Percentiles rank a stretch among this genome's conserved stretches.
Conservation (phyloP, 495 filamentous ascomycete species). For the Podospora fimiseda region DNA sequence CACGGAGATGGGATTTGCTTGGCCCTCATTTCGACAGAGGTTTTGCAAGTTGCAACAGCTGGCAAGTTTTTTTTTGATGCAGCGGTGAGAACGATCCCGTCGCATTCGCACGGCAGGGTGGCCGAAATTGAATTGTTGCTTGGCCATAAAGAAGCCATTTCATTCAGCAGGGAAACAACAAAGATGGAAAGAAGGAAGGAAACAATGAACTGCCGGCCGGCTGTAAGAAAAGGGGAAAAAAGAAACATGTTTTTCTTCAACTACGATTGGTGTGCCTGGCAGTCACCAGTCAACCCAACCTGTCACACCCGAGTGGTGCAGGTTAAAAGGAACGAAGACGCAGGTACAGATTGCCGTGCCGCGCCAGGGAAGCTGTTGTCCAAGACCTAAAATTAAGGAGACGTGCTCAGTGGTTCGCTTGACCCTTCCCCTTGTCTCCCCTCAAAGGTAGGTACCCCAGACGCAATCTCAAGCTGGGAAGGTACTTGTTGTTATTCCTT, state of each 20-base stretch:
- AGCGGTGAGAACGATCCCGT: neutral
- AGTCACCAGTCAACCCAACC: too few relatives aligned
- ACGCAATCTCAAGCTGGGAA: slow-evolving; percentile 8
- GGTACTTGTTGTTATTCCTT: slow-evolving; percentile 9
- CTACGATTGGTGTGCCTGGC: too few relatives aligned
- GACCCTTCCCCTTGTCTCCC: neutral
- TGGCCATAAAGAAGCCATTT: neutral
- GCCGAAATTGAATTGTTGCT: neutral
- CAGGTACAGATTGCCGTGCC: slow-evolving; percentile 15
- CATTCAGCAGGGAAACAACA: too few relatives aligned
- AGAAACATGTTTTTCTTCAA: too few relatives aligned
- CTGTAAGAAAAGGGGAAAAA: too few relatives aligned
- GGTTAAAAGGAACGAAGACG: slow-evolving; percentile 14
- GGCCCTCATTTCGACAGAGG: too few relatives aligned
- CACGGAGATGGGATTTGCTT: too few relatives aligned
- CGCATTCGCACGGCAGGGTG: neutral
- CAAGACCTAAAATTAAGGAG: slow-evolving; percentile 30
- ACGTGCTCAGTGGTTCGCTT: slow-evolving; percentile 12
- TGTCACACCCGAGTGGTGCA: too few relatives aligned
- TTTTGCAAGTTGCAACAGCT: too few relatives aligned
- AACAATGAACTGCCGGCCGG: too few relatives aligned
- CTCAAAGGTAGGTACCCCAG: slow-evolving; percentile 16
- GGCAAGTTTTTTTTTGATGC: too few relatives aligned
- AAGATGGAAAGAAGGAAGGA: neutral
- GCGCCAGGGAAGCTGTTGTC: slow-evolving; percentile 11